These are phyloP conservation scores for Dictyostelium capitatum DNA, from an alignment of 78 protist species.

Conservation along the genomic window DNA sequence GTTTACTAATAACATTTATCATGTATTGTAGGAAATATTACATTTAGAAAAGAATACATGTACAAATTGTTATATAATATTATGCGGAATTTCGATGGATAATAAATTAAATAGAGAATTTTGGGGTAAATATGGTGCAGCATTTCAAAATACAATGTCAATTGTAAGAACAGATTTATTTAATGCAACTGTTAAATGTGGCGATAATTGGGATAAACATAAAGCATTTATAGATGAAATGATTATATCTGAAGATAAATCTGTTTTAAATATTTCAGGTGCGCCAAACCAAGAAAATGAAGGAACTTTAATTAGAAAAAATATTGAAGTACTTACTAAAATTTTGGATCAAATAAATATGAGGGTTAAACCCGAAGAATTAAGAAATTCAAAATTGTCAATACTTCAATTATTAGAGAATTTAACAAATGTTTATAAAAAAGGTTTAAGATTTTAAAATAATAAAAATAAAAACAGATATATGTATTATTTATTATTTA, in stretches of 20 bases:
- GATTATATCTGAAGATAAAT: constrained; percentile 14
- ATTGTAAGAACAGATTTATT: constrained; percentile 31
- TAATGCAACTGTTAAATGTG: constrained; percentile 43
- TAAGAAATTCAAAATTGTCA: neutral
- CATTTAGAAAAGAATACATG: constrained; percentile 69
- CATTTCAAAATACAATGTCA: constrained; percentile 22
- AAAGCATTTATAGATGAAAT: constrained; percentile 32
- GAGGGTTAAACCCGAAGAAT: constrained; percentile 59
- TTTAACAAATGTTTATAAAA: constrained; percentile 23
- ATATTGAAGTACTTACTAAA: constrained; percentile 6
- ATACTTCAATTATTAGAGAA: neutral
- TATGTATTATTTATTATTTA: neutral
- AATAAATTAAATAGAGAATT: constrained; percentile 57
- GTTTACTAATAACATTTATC: neutral
- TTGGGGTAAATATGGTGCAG: constrained; percentile 38
- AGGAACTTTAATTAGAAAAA: constrained; percentile 52
- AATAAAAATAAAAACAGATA: neutral
- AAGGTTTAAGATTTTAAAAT: constrained; percentile 16
- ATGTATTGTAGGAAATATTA: constrained; percentile 14
- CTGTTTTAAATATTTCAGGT: constrained; percentile 13
- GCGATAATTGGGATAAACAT: constrained; percentile 62
- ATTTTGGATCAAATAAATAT: constrained; percentile 38
- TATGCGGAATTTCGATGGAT: constrained; percentile 41
- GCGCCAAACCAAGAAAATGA: constrained; percentile 43
- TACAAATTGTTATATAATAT: constrained; percentile 44